A percentile compares a stretch with the other conserved stretches of the same genome.
These are phyloP conservation scores for Xylaria palmicola DNA, from an alignment of 495 filamentous ascomycete species.

Conservation along the genomic window DNA sequence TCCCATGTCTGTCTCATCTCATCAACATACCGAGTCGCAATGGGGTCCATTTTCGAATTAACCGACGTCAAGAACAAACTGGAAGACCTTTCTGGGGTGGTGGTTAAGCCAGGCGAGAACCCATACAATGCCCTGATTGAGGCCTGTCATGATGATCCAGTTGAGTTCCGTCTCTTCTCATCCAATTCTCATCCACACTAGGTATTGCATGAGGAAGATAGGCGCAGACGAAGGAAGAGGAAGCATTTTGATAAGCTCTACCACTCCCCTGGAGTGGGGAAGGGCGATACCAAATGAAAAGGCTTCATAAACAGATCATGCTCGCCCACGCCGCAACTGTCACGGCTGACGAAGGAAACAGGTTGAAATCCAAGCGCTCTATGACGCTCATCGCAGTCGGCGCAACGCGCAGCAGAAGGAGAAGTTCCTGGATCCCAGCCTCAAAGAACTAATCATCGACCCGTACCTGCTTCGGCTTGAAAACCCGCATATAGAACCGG, in stretches of 20 bases:
- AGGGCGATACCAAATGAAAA: background rate
- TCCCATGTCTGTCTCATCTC: too few relatives aligned
- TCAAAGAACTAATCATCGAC: constrained; percentile 70
- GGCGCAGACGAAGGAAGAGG: background rate
- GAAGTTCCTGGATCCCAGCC: constrained; percentile 67
- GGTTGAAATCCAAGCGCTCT: constrained; percentile 69
- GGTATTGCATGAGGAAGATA: background rate
- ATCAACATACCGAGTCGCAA: constrained; percentile 16
- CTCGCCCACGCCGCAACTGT: background rate
- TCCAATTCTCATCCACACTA: background rate
- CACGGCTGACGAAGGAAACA: constrained; percentile 33
- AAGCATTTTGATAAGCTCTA: background rate
- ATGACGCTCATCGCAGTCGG: constrained; percentile 67
- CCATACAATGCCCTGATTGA: constrained; percentile 76
- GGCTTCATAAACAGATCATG: too few relatives aligned
- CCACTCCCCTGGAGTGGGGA: background rate
- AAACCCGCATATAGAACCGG: constrained; percentile 58
- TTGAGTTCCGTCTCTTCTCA: constrained; percentile 39
- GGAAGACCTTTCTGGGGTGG: constrained; percentile 56
- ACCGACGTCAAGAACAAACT: constrained; percentile 53
- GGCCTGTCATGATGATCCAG: constrained; percentile 57
- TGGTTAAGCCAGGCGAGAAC: constrained; percentile 53
- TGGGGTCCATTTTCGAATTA: constrained; percentile 36
- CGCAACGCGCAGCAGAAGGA: constrained; percentile 69
- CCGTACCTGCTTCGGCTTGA: constrained; percentile 67